Evolutionary conservation across 805 yeast genomes (phyloP).

Genomic region (Monosporozyma unispora): DNA sequence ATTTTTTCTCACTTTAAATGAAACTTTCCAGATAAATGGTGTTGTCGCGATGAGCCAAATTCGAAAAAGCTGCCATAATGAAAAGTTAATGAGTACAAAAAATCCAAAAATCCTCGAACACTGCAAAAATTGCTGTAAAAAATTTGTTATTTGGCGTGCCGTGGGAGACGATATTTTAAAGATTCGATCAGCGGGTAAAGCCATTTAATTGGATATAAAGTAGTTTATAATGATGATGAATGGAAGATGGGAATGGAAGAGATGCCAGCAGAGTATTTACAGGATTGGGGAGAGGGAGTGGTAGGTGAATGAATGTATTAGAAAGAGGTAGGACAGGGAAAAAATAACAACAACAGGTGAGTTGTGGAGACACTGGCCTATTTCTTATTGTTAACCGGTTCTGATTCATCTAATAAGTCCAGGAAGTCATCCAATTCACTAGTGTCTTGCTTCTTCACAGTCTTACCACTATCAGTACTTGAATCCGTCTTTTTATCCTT

Average conservation of each 20-base stretch:
- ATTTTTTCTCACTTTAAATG: neutral
- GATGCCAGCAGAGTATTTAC: neutral
- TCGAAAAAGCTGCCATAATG: too few species aligned
- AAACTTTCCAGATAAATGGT: neutral
- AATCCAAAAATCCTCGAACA: neutral
- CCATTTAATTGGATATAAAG: neutral
- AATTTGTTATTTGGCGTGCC: neutral
- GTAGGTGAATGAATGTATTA: neutral
- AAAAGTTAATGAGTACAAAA: too few species aligned
- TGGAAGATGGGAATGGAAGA: too few species aligned
- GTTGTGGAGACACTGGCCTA: neutral
- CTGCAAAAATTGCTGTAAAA: neutral
- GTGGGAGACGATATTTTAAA: neutral
- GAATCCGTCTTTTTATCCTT: neutral
- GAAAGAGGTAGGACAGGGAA: neutral
- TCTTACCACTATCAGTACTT: conserved; percentile 6
- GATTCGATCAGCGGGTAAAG: neutral
- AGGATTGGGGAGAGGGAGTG: neutral
- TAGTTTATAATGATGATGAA: neutral
- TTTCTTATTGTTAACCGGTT: conserved; percentile 23
- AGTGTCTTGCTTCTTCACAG: neutral
- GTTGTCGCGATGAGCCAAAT: neutral
- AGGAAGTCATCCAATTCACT: conserved; percentile 29
- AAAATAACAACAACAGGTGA: neutral
- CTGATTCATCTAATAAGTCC: conserved; percentile 22